Conservation (phyloP, 2,329 filamentous ascomycete genomes). For the Aciculosporium take region DNA sequence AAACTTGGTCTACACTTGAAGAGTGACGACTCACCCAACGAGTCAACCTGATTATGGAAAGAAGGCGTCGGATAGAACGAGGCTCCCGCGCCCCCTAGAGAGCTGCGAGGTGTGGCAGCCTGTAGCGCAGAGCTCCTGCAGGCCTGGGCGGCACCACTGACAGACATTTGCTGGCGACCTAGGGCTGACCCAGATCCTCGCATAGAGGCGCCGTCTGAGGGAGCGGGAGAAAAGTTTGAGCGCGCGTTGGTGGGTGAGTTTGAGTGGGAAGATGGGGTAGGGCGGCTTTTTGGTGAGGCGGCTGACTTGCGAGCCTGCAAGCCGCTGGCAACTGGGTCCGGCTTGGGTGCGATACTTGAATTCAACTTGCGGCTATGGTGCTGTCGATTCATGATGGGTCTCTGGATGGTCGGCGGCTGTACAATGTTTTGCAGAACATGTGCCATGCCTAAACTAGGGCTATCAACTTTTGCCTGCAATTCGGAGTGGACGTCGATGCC, state of each 20-base stretch:
- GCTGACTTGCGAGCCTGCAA: conserved; percentile 41
- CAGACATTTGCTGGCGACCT: conserved; percentile 19
- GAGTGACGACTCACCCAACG: conserved; percentile 76
- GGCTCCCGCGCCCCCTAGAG: conserved; percentile 25
- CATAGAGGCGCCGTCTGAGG: conserved; percentile 34
- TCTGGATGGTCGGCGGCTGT: conserved; percentile 63
- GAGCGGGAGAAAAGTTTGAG: conserved; percentile 28
- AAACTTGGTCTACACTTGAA: conserved; percentile 29
- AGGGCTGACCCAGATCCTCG: conserved; percentile 22
- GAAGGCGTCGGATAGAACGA: conserved; percentile 65
- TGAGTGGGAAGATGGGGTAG: conserved; percentile 67
- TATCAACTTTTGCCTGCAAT: conserved; percentile 81
- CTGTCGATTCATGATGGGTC: conserved; percentile 68
- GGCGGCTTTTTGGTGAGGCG: conserved; percentile 55
- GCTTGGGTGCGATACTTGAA: conserved; percentile 62
- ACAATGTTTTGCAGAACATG: conserved; percentile 54
- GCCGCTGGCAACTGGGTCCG: conserved; percentile 40
- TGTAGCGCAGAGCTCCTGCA: conserved; percentile 23
- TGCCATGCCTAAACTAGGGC: conserved; percentile 61
- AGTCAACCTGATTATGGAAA: conserved; percentile 88
- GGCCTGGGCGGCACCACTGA: conserved; percentile 13
- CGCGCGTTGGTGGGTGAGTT: conserved; percentile 39
- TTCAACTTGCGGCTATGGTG: conserved; percentile 59
- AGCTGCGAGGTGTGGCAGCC: conserved; percentile 19
- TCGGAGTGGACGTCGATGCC: conserved; percentile 96